phyloP scores from a whole-genome alignment of 2,329 filamentous ascomycete species.

The Apiospora rasikravindrae region DNA sequence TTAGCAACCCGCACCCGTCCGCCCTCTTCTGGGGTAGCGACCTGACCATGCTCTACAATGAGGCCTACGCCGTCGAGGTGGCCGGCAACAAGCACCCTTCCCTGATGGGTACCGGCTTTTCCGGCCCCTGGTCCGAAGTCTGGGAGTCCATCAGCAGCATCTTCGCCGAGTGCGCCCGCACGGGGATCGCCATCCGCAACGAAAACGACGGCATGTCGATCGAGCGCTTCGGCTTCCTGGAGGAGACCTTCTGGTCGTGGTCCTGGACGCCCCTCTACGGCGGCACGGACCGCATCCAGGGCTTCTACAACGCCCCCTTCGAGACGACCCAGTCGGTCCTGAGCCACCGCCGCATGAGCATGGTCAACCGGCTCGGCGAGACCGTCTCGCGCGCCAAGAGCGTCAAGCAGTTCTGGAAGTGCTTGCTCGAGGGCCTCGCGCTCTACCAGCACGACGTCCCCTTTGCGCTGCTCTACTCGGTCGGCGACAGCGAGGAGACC shows the following conservation, averaged over 20 bases:
- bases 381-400: slow-evolving; percentile 38
- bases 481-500: slow-evolving; percentile 43
- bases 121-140: slow-evolving; percentile 60
- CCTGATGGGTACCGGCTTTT: slow-evolving; percentile 58
- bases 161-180: slow-evolving; percentile 43
- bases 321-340: slow-evolving; percentile 44
- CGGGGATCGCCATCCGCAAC: slow-evolving; percentile 39
- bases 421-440: slow-evolving; percentile 39
- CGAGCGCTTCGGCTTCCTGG: slow-evolving; percentile 41
- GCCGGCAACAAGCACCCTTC: slow-evolving; percentile 47
- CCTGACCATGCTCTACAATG: slow-evolving; percentile 68
- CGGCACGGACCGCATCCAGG: slow-evolving; percentile 40
- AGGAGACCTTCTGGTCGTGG: slow-evolving; percentile 48
- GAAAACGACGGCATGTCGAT: slow-evolving; percentile 42
- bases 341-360: slow-evolving; percentile 40
- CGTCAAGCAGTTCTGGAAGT: slow-evolving; percentile 42
- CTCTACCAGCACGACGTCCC: slow-evolving; percentile 45
- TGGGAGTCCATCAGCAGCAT: slow-evolving; percentile 41
- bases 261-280: slow-evolving; percentile 46
- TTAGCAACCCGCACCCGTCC: slow-evolving; percentile 48
- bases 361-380: slow-evolving; percentile 41
- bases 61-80: slow-evolving; percentile 59
- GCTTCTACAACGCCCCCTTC: slow-evolving; percentile 47
- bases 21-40: slow-evolving; percentile 68
- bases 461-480: slow-evolving; percentile 48